Conservation (phyloP, 2,329 filamentous ascomycete genomes). For the Nothopassalora personata region DNA sequence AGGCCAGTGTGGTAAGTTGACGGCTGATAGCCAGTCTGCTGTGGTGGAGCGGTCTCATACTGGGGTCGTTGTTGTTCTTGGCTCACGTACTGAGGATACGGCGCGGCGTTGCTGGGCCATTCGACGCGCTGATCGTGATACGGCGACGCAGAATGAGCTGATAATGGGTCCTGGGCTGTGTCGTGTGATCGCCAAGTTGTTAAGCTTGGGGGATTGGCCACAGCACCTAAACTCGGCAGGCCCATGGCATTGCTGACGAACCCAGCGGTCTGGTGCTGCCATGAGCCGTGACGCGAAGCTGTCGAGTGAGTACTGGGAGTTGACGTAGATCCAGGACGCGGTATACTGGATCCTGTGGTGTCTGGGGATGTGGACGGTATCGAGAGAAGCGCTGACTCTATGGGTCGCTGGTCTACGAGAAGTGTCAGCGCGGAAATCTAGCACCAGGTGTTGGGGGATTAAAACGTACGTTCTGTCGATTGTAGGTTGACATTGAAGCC, state of each 20-base stretch:
- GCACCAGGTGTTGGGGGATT: neutral
- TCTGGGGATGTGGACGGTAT: slow-evolving; percentile 23
- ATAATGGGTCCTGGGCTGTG: slow-evolving; percentile 15
- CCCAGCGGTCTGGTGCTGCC: slow-evolving; percentile 21
- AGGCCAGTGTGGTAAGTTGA: slow-evolving; percentile 18
- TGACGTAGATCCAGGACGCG: slow-evolving; percentile 24
- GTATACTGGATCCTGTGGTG: slow-evolving; percentile 23
- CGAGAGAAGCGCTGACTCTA: slow-evolving; percentile 19
- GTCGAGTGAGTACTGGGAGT: slow-evolving; percentile 25
- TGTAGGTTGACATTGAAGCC: slow-evolving; percentile 29
- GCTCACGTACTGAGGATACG: slow-evolving; percentile 22
- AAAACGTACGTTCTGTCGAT: slow-evolving; percentile 11
- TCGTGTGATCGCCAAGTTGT: slow-evolving; percentile 30
- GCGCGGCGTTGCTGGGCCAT: slow-evolving; percentile 18
- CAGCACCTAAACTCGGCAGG: slow-evolving; percentile 13
- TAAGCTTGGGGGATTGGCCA: slow-evolving; percentile 17
- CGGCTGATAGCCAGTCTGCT: slow-evolving; percentile 16
- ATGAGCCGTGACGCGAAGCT: slow-evolving; percentile 26
- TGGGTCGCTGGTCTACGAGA: slow-evolving; percentile 16
- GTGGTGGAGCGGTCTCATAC: slow-evolving; percentile 22
- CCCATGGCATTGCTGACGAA: slow-evolving; percentile 18
- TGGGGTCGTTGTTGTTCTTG: slow-evolving; percentile 22
- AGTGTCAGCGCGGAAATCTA: slow-evolving; percentile 11
- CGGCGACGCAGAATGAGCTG: slow-evolving; percentile 10
- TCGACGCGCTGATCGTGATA: slow-evolving; percentile 20